Evolutionary conservation across 139 green algal genomes (phyloP).

Genomic region (Nannochloris sp.): DNA sequence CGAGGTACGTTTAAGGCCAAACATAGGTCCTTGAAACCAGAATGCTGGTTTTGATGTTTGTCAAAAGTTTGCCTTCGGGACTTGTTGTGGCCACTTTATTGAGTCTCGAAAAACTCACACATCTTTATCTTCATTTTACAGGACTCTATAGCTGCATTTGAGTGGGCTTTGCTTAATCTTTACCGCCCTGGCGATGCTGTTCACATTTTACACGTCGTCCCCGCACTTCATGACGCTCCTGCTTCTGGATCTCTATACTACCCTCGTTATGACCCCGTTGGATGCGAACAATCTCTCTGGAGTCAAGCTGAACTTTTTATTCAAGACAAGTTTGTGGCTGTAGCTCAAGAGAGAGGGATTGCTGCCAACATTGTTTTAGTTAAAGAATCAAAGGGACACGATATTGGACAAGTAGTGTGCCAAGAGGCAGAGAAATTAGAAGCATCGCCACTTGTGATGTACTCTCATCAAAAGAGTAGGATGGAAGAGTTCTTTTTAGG

Average conservation of each 20-base stretch:
- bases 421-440: neutral
- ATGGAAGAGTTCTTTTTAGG: neutral
- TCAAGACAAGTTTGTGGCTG: neutral
- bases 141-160: conserved; percentile 8
- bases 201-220: conserved; percentile 25
- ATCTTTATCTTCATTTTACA: neutral
- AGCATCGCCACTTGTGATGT: neutral
- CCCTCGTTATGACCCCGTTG: neutral
- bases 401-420: neutral
- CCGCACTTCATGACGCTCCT: conserved; percentile 1
- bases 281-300: neutral
- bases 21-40: neutral
- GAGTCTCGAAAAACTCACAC: neutral
- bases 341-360: neutral
- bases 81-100: too few relatives aligned
- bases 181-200: conserved; percentile 1
- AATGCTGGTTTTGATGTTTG: neutral
- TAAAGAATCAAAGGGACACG: neutral
- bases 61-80: too few relatives aligned
- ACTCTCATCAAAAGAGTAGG: neutral
- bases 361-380: neutral
- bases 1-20: neutral
- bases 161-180: conserved; percentile 11
- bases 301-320: neutral
- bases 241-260: conserved; percentile 13